Evolutionary conservation across 345 rosid genomes (phyloP), one percentile per base, ranked within the genome.

Genomic region (Anastatica hierochuntica): DNA sequence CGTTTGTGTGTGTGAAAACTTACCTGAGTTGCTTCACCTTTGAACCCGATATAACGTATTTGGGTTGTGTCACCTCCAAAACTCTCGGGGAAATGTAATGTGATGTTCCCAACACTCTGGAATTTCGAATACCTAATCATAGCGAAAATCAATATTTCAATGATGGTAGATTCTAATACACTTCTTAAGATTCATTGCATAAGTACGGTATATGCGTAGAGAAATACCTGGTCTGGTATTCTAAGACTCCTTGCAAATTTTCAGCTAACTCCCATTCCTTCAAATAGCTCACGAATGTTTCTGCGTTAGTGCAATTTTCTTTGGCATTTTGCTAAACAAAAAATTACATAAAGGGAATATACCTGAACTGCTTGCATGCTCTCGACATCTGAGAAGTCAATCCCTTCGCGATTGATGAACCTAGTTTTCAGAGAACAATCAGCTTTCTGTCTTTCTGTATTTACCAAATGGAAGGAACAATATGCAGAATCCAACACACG

Each of bases 21-120:
- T 78, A 86, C 97, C 84, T 88, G 85, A 10, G 98, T 92, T 31
- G 95, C 94, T 88, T 92, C 98, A 31, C 98, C 98, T 77, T 85
- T 92, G 51, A 88, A 83, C 30, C 98, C 97, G 48, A 92, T 92
- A 41, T 81, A 92, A 56, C 70, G 79, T 66, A 92, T 92, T 67
- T 77, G 84, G 42, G 83, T 83, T 14, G 74, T 74, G 53, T 85
- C 90, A 29, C 90, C 94, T 12, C 90, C 90, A 74, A 83, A 88
- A 54, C 78, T 88, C 33, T 77, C 94, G n/a, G 98, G 94, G 71
- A 92, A 85, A 73, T 88, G 95, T 76, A 92, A 66, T n/a, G 98
- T 88, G 60, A 92, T 88, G 53, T 71, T 92, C 24, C 78, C 88
- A 41, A 85, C 90, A 59, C 90, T 75, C 69, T 88, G 98, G 72